Base-by-base conservation (phyloP, 371 early-diverging fungal genomes). In the Fennellomyces sp. region DNA sequence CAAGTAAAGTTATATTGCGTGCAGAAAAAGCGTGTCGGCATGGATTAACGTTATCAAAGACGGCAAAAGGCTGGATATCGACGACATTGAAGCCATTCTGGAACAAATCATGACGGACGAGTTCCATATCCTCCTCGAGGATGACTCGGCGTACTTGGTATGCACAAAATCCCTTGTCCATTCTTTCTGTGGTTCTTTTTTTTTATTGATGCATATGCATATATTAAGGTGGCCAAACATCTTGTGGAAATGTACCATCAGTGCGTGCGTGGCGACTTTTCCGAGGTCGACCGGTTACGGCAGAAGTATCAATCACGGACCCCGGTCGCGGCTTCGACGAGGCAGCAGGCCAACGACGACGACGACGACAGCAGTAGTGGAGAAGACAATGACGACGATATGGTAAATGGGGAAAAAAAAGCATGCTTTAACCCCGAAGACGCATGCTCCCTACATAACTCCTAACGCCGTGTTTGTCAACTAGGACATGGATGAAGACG, bases 81-180 rank as follows among this genome's bases (percentile, higher is more conserved):
- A 83, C 31, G 88, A 88, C 47, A 64, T 90, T 28, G 88, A 87
- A 56, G 83, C 82, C 23, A 83, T 88, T 50, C 63, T 88, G 60
- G 31, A 63, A 3, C 86, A 86, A 56, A 78, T 87, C 47, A 87
- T 89, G 90, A 68, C 66, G 12, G 88, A 89, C 41, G 90, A 89
- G 57, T 89, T 89, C 52, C 76, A 86, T 19, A 80, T 80, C 7
- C 35, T 82, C 15, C 70, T 89, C 5, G 90, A 89, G 56, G 90
- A 88, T 57, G 83, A 85, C 59, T 86, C 86, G 5, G 82, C 81
- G 7, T 82, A 82, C 58, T 52, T 70, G 57, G 76, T 81, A 64
- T 17, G 57, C 29, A 17, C 27, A 12, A 19, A 21, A 11, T 19
- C 19, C 21, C 28, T 52, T 30, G n/a, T 28, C 29, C 3, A 27